Base-by-base conservation (phyloP, 2,329 filamentous ascomycete species). In the Apiospora hydei region DNA sequence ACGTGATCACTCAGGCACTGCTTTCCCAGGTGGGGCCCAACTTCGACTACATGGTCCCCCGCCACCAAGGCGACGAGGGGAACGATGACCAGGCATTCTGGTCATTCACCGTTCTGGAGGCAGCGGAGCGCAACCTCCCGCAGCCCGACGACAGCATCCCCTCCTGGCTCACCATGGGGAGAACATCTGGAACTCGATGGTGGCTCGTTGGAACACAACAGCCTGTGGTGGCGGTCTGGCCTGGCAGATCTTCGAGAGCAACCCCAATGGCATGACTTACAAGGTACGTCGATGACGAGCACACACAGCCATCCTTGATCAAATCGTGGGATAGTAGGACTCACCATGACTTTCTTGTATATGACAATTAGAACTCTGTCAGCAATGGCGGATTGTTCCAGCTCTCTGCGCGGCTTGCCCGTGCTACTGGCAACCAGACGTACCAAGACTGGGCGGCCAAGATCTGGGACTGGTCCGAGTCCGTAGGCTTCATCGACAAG, bases 351-450 rank as follows among this genome's bases (percentile, higher is more conserved):
- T 46, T 26, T 57, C 24, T 57, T 26, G 24, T 18, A 30, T 8
- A 7, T 57, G 10, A 57, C n/a, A 67, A 43, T 41, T 43, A 43
- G 83, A 96, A 96, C 83, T 88, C 91, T 21, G 89, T 95, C 76
- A 91, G 91, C 73, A 96, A 96, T 80, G 94, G 93, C 57, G 91
- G 91, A n/a, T 90, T 96, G 79, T 95, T 97, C 81, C 92, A 95
- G 77, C 86, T 97, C 16, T 91, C 92, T 4, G 93, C 94, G 0
- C 91, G 94, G 24, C 86, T 96, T 18, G 92, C 91, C 38, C 89
- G 91, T 67, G 91, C 89, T 73, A 93, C 91, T 0, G 90, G 89
- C 21, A 91, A 93, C 77, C 80, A 87, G 69, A 92, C 88, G 0
- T 93, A 93, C 76, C 74, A 84, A 18, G 87, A 92, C 24, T 94